These are phyloP conservation scores for Cyberlindnera japonica DNA, from an alignment of 805 yeast genomes.

Conservation along the genomic window DNA sequence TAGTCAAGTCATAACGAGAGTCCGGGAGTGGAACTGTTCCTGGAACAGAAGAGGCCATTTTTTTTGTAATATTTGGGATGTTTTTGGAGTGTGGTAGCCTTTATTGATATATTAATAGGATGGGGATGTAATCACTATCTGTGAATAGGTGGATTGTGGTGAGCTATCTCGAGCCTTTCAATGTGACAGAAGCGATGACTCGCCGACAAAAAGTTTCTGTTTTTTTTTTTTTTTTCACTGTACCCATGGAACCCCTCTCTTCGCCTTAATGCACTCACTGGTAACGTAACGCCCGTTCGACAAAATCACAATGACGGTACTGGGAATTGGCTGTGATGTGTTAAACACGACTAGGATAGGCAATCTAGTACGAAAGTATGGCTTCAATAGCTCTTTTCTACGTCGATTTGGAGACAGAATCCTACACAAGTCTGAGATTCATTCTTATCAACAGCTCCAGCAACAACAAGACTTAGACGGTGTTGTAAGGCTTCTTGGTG, in stretches of 20 bases:
- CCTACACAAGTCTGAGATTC: slow-evolving; percentile 46
- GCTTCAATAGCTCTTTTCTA: slow-evolving; percentile 29
- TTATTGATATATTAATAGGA: too few species aligned
- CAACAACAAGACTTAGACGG: slow-evolving; percentile 21
- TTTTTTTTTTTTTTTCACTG: not conserved
- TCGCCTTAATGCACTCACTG: too few species aligned
- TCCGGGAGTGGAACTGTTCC: slow-evolving; percentile 79
- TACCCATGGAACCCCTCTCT: too few species aligned
- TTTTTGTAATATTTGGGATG: not conserved
- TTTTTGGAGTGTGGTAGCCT: not conserved
- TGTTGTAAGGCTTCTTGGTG: slow-evolving; percentile 42
- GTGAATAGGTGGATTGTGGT: too few species aligned
- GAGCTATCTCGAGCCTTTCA: too few species aligned
- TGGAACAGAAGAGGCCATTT: slow-evolving; percentile 85
- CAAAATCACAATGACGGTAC: slow-evolving; percentile 10
- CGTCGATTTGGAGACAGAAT: slow-evolving; percentile 43
- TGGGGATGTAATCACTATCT: too few species aligned
- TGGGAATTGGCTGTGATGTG: slow-evolving; percentile 39
- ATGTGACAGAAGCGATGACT: not conserved
- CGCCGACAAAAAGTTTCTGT: not conserved
- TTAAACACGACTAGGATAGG: slow-evolving; percentile 45
- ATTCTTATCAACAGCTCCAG: slow-evolving; percentile 28
- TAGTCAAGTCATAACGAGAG: slow-evolving; percentile 71
- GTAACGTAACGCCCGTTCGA: too few species aligned
- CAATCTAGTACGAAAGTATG: slow-evolving; percentile 35